Evolutionary conservation across 306 rosid species (phyloP).

Genomic region (Medicago ruthenica): DNA sequence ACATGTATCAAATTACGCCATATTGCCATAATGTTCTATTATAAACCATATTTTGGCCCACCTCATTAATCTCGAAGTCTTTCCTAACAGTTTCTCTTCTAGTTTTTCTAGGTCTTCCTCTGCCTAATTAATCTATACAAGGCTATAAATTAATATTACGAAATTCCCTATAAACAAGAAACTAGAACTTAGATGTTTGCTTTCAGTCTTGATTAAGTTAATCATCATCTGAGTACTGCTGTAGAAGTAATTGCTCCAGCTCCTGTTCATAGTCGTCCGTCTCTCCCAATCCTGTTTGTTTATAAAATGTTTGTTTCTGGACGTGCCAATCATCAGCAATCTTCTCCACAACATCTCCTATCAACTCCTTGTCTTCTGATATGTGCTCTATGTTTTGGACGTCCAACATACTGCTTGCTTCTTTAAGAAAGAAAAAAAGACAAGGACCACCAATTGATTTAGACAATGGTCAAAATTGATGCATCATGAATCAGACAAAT

Average conservation of each 20-base stretch:
- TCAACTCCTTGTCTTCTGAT: conserved; percentile 50
- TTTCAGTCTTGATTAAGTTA: conserved; percentile 27
- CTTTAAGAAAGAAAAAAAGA: conserved; percentile 44
- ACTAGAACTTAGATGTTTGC: conserved; percentile 10
- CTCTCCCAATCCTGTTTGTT: conserved; percentile 58
- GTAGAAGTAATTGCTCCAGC: conserved; percentile 52
- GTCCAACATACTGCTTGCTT: conserved; percentile 63
- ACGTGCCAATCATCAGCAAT: conserved; percentile 60
- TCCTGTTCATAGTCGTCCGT: conserved; percentile 45
- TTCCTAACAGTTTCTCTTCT: too few relatives aligned
- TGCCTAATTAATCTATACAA: not conserved
- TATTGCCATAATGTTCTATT: too few relatives aligned
- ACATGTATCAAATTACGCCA: too few relatives aligned
- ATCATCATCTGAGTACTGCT: conserved; percentile 31
- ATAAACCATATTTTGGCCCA: too few relatives aligned
- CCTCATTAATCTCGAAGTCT: too few relatives aligned
- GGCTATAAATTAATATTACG: not conserved
- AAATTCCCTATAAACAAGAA: conserved; percentile 28
- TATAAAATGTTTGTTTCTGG: conserved; percentile 59
- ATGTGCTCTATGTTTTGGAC: conserved; percentile 66
- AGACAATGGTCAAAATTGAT: conserved; percentile 27
- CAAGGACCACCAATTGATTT: not conserved
- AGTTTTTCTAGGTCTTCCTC: too few relatives aligned
- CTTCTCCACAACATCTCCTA: conserved; percentile 69
- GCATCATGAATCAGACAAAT: conserved; percentile 21